Percentiles rank a stretch among this genome's conserved stretches.
phyloP scores from a whole-genome alignment of 2,329 filamentous ascomycete species.

The Didymella segeticola region DNA sequence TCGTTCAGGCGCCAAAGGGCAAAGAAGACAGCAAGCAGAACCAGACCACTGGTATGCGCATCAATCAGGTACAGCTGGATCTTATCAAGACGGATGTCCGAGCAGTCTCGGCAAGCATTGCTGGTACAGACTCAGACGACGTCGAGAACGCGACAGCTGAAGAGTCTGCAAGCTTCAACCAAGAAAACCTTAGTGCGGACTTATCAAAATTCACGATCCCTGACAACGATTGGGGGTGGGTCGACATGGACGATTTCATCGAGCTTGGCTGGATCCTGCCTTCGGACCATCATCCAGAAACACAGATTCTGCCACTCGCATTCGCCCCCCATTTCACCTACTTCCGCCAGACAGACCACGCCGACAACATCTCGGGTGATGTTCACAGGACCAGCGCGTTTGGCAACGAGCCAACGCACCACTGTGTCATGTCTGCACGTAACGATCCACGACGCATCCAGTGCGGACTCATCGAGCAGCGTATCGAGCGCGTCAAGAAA shows the following conservation, averaged over 20 bases:
- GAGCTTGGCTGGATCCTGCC: conserved; percentile 96
- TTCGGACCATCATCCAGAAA: conserved; percentile 87
- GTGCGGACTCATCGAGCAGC: conserved; percentile 79
- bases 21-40: conserved; percentile 70
- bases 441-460: conserved; percentile 87
- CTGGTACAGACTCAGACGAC: conserved; percentile 78
- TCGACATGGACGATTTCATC: conserved; percentile 99
- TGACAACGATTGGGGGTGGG: conserved; percentile 94
- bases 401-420: conserved; percentile 90
- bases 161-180: conserved; percentile 62
- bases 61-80: conserved; percentile 92
- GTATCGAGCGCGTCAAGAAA: conserved; percentile 76
- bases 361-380: conserved; percentile 78
- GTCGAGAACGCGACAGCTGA: conserved; percentile 72
- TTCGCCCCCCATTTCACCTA: conserved; percentile 97
- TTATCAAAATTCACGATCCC: conserved; percentile 93
- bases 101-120: conserved; percentile 89
- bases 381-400: conserved; percentile 85
- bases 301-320: conserved; percentile 89
- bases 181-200: conserved; percentile 59
- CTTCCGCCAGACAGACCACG: conserved; percentile 94
- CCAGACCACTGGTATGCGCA: conserved; percentile 90
- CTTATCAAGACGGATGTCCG: conserved; percentile 90
- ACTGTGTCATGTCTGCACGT: conserved; percentile 83
- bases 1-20: conserved; percentile 70